A percentile compares a stretch with the other conserved stretches of the same genome.
phyloP scores from a whole-genome alignment of 371 early-diverging fungal genomes.

The Mucor indicus region DNA sequence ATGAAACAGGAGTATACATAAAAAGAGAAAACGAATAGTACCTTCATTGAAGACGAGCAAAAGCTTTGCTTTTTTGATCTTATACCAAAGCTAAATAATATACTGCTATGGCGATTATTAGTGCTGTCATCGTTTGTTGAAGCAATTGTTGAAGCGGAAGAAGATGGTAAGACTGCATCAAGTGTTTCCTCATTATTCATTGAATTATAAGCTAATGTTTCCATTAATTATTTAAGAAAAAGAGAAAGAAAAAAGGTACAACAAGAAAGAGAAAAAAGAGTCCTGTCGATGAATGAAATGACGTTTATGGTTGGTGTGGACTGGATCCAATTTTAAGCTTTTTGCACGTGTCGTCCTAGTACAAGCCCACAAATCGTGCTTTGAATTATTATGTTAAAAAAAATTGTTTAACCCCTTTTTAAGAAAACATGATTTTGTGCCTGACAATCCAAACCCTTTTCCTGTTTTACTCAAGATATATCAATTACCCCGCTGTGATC shows the following conservation, averaged over 20 bases:
- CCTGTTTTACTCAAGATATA: too few species aligned
- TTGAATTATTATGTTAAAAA: too few species aligned
- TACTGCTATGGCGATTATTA: conserved; percentile 10
- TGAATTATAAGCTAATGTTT: too few species aligned
- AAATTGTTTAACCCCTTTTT: too few species aligned
- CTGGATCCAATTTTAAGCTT: background rate
- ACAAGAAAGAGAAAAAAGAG: background rate
- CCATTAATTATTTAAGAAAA: too few species aligned
- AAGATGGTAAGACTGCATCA: conserved; percentile 19
- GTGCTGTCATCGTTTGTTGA: too few species aligned
- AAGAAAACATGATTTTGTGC: too few species aligned
- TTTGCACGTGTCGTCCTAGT: conserved; percentile 2
- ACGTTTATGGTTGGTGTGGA: conserved; percentile 4
- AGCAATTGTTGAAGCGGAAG: conserved; percentile 3
- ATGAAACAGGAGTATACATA: background rate
- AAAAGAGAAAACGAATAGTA: conserved; percentile 3
- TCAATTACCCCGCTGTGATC: too few species aligned
- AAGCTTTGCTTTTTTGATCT: conserved; percentile 1
- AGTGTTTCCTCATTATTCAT: conserved; percentile 17
- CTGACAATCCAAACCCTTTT: too few species aligned
- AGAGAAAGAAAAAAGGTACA: background rate
- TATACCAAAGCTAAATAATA: conserved; percentile 22
- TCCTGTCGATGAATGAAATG: background rate
- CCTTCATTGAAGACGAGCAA: background rate
- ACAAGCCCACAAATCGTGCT: too few species aligned